Conservation (phyloP, 2,329 filamentous ascomycete genomes). For the Trichoderma afroharzianum region DNA sequence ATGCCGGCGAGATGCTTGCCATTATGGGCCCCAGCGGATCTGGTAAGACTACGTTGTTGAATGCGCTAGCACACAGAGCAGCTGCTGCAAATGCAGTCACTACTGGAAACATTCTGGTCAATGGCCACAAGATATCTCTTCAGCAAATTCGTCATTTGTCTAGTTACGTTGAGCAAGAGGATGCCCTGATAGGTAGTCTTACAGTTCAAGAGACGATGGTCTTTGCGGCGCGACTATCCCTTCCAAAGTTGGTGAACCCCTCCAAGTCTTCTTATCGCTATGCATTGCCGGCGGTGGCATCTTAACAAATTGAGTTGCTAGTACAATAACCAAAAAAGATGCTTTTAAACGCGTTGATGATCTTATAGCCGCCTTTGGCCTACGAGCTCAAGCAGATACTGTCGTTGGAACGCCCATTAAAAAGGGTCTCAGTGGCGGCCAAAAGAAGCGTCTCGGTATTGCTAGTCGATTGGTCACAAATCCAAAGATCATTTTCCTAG, state of each 20-base stretch:
- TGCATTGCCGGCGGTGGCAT: neutral
- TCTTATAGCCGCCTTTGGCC: constrained; percentile 69
- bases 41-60: constrained; percentile 82
- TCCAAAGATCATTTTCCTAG: constrained; percentile 76
- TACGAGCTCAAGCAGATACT: constrained; percentile 64
- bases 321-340: constrained; percentile 43
- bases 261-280: neutral
- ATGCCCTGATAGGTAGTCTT: constrained; percentile 75
- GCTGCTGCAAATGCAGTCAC: constrained; percentile 34
- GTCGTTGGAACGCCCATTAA: constrained; percentile 78
- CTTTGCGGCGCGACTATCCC: constrained; percentile 42
- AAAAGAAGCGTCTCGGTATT: constrained; percentile 77
- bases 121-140: constrained; percentile 54
- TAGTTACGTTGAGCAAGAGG: constrained; percentile 84
- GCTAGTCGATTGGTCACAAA: constrained; percentile 78
- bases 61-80: constrained; percentile 59
- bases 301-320: neutral
- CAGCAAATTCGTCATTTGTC: constrained; percentile 61
- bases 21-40: constrained; percentile 73
- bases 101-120: constrained; percentile 52
- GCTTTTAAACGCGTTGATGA: constrained; percentile 60
- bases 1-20: constrained; percentile 64
- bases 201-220: constrained; percentile 76
- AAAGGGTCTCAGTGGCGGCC: constrained; percentile 80
- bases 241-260: constrained; percentile 23